These are phyloP conservation scores for Chamaecrista fasciculata DNA, from an alignment of 306 rosid genomes.

Conservation along the genomic window DNA sequence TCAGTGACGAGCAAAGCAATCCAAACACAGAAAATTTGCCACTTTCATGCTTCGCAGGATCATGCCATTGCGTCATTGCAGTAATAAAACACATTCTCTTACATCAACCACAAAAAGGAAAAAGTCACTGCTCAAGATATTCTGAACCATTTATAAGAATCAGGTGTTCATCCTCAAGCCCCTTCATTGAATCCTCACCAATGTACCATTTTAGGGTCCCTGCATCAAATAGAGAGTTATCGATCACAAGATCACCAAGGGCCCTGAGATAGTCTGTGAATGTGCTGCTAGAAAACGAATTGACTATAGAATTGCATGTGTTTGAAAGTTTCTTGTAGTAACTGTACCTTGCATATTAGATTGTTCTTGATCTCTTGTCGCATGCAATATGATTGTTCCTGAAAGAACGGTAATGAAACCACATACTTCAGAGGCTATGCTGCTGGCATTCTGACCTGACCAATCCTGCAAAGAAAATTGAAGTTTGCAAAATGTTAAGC, in stretches of 20 bases:
- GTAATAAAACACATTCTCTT: constrained; percentile 8
- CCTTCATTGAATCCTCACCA: constrained; percentile 58
- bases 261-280: constrained; percentile 5
- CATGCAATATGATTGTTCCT: constrained; percentile 85
- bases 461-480: constrained; percentile 64
- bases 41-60: neutral
- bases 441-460: constrained; percentile 78
- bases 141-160: constrained; percentile 51
- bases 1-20: constrained; percentile 12
- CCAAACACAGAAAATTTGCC: constrained; percentile 17
- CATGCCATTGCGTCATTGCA: constrained; percentile 3
- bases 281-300: constrained; percentile 17
- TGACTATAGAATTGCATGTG: constrained; percentile 7
- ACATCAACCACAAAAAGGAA: neutral
- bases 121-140: constrained; percentile 38
- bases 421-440: constrained; percentile 85
- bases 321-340: constrained; percentile 22
- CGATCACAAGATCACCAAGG: neutral
- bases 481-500: neutral
- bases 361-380: constrained; percentile 74
- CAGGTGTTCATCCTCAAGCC: constrained; percentile 67
- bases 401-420: constrained; percentile 92
- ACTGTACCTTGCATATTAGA: constrained; percentile 59
- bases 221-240: constrained; percentile 33
- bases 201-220: constrained; percentile 65